Base-by-base conservation (phyloP, 768 basidiomycete genomes). In the Lentinus brumalis region DNA sequence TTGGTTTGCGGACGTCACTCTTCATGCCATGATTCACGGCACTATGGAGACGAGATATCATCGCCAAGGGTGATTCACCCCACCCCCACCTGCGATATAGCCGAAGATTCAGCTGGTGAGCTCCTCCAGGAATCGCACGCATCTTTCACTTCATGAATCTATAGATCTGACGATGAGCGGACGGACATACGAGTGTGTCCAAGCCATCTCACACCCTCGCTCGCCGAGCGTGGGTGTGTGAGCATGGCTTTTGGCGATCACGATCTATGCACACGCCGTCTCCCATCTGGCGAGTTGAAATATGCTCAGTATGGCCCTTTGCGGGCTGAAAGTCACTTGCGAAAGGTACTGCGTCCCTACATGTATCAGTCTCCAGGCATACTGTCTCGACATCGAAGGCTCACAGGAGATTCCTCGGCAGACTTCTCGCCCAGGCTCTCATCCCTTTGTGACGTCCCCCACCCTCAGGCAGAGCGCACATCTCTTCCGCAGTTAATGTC, bases 401-500 rank as follows among this genome's bases (percentile, higher is more conserved):
- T 29, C 46, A 18, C 21, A 26, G 46, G 46, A 49, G 46, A 49
- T 31, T 49, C 26, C 29, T 49, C 46, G 46, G 46, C 18, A 26
- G 9, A 26, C 46, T 26, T 26, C 26, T 49, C 46, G 8, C 29
- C 46, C 5, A 49, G 21, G 9, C 50, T 51, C 50, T 51, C 50
- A 51, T 51, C 30, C 50, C 16, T 31, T 7, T 4, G 18, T 31
- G 35, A 32, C 30, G 15, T 29, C 35, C 35, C 52, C 38, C n/a
- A 32, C 21, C 38, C 21, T 4, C 21, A 3, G 29, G 12, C 7
- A 49, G 14, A 30, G 12, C 46, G 46, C 46, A 49, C 46, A 49
- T 49, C 46, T 8, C 52, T 53, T 53, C 52, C 39, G n/a, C 38
- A 39, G 9, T 39, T 53, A 53, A 53, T 53, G 15, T 53, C 52